Percentiles rank a stretch among this genome's conserved stretches.
Evolutionary conservation across 345 rosid genomes (phyloP).

Genomic region (Rhodamnia argentea): DNA sequence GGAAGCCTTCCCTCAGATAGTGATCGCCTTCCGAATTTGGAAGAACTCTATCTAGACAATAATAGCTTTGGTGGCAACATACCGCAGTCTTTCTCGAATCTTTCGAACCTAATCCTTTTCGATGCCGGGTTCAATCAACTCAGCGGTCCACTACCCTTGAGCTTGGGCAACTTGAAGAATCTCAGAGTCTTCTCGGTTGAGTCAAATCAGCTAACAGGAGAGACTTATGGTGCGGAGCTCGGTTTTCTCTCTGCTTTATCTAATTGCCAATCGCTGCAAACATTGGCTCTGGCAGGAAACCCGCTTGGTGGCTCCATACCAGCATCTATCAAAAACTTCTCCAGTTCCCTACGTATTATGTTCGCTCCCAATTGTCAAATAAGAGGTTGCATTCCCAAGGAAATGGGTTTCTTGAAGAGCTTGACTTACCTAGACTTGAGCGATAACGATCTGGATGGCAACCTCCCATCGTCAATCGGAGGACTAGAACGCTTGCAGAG

Average conservation of each 20-base stretch:
- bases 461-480: not conserved
- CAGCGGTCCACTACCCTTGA: not conserved
- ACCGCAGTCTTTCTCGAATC: not conserved
- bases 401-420: not conserved
- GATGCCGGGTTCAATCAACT: not conserved
- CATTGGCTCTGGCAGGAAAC: not conserved
- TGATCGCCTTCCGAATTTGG: not conserved
- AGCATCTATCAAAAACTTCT: not conserved
- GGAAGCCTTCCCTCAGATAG: not conserved
- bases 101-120: not conserved
- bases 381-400: not conserved
- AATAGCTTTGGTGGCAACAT: not conserved
- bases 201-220: not conserved
- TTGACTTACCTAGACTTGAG: accelerated
- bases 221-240: not conserved
- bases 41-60: accelerated
- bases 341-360: not conserved
- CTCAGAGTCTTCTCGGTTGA: accelerated
- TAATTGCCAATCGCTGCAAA: not conserved
- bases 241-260: not conserved
- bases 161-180: not conserved
- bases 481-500: not conserved
- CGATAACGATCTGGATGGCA: not conserved
- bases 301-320: not conserved
- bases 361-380: not conserved